phyloP scores from a whole-genome alignment of 2,329 filamentous ascomycete species.

The Periconia macrospinosa region DNA sequence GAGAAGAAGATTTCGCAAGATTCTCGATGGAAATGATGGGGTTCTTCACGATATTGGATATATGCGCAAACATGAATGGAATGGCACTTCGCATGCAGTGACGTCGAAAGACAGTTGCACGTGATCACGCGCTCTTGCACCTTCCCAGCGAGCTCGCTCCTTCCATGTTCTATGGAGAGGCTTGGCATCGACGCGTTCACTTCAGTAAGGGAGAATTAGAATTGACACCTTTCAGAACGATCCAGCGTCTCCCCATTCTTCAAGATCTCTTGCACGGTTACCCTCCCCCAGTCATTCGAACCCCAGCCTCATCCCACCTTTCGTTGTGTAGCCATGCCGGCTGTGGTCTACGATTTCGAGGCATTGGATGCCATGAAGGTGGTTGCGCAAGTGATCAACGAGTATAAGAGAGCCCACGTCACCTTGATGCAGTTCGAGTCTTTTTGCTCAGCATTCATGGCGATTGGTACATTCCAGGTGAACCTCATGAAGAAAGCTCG shows the following conservation, averaged over 20 bases:
- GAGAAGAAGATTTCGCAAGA: not conserved
- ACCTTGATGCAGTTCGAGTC: not conserved
- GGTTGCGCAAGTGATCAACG: not conserved
- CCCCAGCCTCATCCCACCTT: no score
- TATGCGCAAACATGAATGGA: not conserved
- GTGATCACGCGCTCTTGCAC: not conserved
- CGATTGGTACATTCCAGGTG: not conserved
- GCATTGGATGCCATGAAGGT: not conserved
- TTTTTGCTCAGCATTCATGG: not conserved
- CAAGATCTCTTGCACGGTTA: no score
- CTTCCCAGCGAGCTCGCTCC: not conserved
- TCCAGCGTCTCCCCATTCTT: no score
- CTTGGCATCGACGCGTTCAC: slow-evolving; percentile 2
- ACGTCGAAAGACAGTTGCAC: not conserved
- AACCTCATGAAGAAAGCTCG: no score
- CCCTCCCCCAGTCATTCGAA: no score
- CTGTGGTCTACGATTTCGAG: slow-evolving; percentile 10
- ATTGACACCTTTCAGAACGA: no score
- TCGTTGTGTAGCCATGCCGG: slow-evolving; percentile 14
- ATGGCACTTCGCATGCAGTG: not conserved
- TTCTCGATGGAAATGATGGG: not conserved
- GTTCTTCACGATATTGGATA: not conserved
- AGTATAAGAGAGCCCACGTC: not conserved
- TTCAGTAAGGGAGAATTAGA: not conserved
- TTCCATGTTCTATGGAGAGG: not conserved